phyloP scores from a whole-genome alignment of 257 asterid genomes.

The Solanum pimpinellifolium region DNA sequence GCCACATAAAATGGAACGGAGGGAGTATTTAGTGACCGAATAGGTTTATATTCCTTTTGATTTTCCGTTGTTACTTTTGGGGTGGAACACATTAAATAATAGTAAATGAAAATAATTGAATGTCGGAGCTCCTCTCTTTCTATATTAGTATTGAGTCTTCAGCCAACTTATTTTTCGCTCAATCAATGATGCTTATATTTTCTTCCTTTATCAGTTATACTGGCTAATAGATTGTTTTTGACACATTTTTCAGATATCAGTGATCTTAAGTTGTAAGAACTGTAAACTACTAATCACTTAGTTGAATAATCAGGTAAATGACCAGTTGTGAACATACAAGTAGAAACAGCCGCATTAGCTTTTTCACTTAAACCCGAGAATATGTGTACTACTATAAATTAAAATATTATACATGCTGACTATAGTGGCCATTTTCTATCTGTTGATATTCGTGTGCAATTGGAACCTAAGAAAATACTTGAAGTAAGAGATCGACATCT shows the following conservation, averaged over 20 bases:
- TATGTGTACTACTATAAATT: not conserved
- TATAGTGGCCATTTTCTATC: not conserved
- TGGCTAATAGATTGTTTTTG: not conserved
- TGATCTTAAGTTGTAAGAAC: not conserved
- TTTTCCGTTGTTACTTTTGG: not conserved
- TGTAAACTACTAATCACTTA: not conserved
- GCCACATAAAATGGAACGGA: no score
- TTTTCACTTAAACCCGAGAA: not conserved
- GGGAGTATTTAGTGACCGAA: not conserved
- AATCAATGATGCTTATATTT: not conserved
- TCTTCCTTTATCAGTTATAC: not conserved
- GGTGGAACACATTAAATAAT: not conserved
- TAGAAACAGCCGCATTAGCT: not conserved
- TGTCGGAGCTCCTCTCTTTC: not conserved
- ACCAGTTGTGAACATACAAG: not conserved
- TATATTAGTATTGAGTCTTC: not conserved
- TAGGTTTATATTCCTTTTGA: not conserved
- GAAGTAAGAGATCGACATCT: not conserved
- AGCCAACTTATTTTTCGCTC: not conserved
- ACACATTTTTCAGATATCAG: not conserved
- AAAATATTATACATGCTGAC: not conserved
- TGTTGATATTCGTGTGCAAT: not conserved
- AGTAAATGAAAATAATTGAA: not conserved
- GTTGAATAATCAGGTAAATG: not conserved
- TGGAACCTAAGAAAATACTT: not conserved